Evolutionary conservation across 169 alveolate species (phyloP).

Genomic region (Eimeria praecox): DNA sequence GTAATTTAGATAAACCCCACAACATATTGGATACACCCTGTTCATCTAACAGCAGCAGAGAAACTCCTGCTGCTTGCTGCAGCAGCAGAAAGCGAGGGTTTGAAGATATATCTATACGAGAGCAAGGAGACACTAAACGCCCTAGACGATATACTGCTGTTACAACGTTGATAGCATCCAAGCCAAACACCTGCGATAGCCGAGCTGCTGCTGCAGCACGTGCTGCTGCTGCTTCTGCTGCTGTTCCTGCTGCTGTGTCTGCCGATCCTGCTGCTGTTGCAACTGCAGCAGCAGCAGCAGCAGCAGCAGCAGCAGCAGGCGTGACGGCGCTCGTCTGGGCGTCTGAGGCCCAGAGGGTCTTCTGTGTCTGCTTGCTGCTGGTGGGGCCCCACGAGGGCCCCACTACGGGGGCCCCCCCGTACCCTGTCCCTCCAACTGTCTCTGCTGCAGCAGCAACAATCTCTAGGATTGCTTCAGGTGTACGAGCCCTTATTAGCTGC

Average conservation of each 20-base stretch:
- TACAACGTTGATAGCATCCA: constrained; percentile 28
- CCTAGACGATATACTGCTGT: constrained; percentile 79
- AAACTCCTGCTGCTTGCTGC: constrained; percentile 41
- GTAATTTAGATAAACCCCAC: constrained; percentile 73
- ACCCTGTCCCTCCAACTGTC: too few species aligned
- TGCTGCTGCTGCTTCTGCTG: constrained; percentile 43
- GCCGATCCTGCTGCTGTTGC: background rate
- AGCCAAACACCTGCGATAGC: background rate
- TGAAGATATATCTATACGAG: background rate
- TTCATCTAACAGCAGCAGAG: constrained; percentile 36
- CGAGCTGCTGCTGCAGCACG: constrained; percentile 12
- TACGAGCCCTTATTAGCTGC: constrained; percentile 56
- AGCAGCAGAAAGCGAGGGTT: constrained; percentile 70
- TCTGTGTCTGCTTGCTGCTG: background rate
- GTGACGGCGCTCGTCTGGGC: background rate
- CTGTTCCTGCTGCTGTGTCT: background rate
- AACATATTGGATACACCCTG: constrained; percentile 62
- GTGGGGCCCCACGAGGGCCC: background rate
- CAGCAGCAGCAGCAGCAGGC: background rate
- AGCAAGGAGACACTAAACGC: constrained; percentile 38
- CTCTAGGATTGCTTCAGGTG: constrained; percentile 37
- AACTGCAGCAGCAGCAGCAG: background rate
- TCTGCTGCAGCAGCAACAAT: constrained; percentile 50
- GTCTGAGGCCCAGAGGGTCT: background rate
- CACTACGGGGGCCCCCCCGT: background rate